Base-by-base conservation (phyloP, 176 grass and related monocot species). In the Saccharum spontaneum region DNA sequence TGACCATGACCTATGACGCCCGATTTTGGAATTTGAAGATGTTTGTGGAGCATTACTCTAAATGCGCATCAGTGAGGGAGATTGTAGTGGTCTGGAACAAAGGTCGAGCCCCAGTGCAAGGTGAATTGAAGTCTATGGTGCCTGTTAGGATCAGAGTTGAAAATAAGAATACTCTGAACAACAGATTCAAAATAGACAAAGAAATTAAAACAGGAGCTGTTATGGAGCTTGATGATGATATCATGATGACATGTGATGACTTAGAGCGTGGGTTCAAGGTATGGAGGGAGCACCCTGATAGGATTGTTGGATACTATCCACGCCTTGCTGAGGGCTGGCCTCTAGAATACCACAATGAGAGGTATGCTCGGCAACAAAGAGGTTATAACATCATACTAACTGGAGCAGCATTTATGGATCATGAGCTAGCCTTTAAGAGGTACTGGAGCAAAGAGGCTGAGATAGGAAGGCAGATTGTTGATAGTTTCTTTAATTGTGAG, bases 141-240 rank as follows among this genome's bases (percentile, higher is more conserved):
- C 96, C 91, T 71, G 81, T 98, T 60, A 90, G 89, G 62, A 80
- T 95, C 57, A 91, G 93, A 87, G 89, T 94, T 73, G 96, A 95
- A 87, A 79, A 90, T 46, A 81, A 55, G 67, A 98, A 98, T 78
- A 87, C 88, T 64, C 79, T 98, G 81, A 98, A 95, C 67, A 98
- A 95, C 81, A 94, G 96, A 87, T 98, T 98, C 75, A 94, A 95
- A 43, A 78, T 92, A 79, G 96, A 98, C 49, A 68, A 38, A 40
- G 79, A 89, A 70, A 95, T 98, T 92, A 92, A 86, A 71, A 98
- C 91, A 34, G 78, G 69, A 69, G 93, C 91, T 80, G 89, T 98
- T 80, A 86, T 98, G 69, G 93, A 95, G 77, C 92, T 98, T n/a
- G 96, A 98, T 88, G 96, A 98, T 87, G 96, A 98, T 84, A 98